These are phyloP conservation scores for Cladophialophora exuberans DNA, from an alignment of 2,329 filamentous ascomycete species.

Conservation along the genomic window DNA sequence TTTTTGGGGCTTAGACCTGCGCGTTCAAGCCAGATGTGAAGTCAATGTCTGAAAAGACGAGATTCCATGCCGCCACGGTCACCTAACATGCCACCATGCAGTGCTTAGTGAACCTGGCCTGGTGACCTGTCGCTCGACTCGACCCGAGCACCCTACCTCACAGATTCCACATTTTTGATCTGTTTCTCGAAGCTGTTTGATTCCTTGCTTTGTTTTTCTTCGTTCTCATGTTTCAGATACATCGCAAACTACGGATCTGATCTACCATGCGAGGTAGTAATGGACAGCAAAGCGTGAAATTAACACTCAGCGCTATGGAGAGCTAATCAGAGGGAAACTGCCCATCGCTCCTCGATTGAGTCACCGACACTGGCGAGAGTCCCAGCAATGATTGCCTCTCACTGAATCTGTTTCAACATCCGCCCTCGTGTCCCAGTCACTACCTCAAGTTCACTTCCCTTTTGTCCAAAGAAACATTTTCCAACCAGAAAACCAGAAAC, in stretches of 20 bases:
- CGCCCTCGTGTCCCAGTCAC: conserved; percentile 1
- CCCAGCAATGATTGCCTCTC: background rate
- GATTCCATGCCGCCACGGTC: background rate
- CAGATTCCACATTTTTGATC: no score
- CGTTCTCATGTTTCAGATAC: no score
- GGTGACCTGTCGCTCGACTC: no score
- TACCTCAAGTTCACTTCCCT: background rate
- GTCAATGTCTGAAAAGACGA: background rate
- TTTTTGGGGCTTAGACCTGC: conserved; percentile 6
- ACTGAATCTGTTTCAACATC: background rate
- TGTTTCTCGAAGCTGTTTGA: no score
- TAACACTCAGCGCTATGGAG: background rate
- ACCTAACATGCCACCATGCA: no score
- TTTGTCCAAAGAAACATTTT: background rate
- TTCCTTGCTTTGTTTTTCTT: no score
- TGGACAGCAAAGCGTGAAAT: no score
- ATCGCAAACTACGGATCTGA: no score
- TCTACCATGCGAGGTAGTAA: no score
- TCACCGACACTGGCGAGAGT: background rate
- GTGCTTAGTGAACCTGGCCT: no score
- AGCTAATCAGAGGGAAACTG: background rate
- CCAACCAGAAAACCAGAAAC: background rate
- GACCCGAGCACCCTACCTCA: no score
- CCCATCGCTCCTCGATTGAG: background rate
- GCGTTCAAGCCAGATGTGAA: no score